Evolutionary conservation across 345 rosid species (phyloP).

Genomic region (Luvunga scandens): DNA sequence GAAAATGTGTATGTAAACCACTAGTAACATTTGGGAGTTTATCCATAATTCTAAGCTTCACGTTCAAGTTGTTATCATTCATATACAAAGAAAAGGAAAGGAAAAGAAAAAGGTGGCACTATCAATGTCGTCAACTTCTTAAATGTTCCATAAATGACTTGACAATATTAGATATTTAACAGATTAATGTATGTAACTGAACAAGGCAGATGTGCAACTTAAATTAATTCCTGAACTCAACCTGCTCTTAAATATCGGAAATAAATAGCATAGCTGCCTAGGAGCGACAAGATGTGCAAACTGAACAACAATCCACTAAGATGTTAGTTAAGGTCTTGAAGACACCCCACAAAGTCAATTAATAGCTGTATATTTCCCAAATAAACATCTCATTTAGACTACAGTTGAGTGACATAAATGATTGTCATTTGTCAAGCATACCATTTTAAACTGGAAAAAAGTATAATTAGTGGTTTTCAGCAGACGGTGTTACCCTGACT

Average conservation of each 20-base stretch:
- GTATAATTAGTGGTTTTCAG: too few relatives aligned
- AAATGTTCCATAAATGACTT: not conserved
- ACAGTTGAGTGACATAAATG: not conserved
- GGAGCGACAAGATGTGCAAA: not conserved
- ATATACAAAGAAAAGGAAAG: not conserved
- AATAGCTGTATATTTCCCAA: not conserved
- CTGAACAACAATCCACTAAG: not conserved
- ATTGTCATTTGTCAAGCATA: not conserved
- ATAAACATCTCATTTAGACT: not conserved
- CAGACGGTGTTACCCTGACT: slow-evolving; percentile 44
- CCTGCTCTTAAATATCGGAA: not conserved
- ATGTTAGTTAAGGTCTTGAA: not conserved
- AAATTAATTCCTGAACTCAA: not conserved
- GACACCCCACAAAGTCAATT: not conserved
- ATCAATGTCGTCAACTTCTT: not conserved
- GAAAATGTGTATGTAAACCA: not conserved
- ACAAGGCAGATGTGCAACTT: not conserved
- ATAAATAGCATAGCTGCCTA: not conserved
- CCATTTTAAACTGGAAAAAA: not conserved
- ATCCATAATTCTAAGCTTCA: not conserved
- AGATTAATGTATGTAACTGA: not conserved
- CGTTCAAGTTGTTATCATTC: not conserved
- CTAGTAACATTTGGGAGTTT: not conserved
- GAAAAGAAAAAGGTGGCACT: not conserved
- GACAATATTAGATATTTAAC: not conserved